Evolutionary conservation across 331 rosid genomes (phyloP).

Genomic region (Malus hybrid): DNA sequence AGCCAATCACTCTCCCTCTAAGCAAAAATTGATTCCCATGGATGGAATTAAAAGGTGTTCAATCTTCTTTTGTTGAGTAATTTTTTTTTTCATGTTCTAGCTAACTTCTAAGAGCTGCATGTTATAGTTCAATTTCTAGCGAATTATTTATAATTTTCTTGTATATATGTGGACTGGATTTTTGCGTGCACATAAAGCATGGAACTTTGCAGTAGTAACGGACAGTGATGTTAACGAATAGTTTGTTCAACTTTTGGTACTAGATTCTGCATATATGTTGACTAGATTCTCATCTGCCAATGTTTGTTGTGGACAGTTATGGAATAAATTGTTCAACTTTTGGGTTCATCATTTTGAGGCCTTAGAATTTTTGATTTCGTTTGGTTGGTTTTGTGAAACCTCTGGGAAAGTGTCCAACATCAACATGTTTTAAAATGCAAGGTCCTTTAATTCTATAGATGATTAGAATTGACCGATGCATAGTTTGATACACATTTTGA

Average conservation of each 20-base stretch:
- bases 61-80: neutral
- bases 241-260: no score
- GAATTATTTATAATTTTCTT: neutral
- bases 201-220: neutral
- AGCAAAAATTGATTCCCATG: neutral
- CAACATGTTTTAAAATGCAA: no score
- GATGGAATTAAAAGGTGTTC: no score
- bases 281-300: neutral
- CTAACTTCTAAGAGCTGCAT: neutral
- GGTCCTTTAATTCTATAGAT: no score
- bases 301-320: neutral
- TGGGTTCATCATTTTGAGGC: neutral
- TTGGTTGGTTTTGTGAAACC: no score
- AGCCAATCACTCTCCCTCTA: neutral
- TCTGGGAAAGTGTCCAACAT: no score
- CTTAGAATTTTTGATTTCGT: no score
- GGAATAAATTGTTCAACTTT: neutral
- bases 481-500: no score
- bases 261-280: no score
- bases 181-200: neutral
- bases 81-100: neutral
- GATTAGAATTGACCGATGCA: no score
- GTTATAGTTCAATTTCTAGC: neutral
- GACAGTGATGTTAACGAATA: neutral
- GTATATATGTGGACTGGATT: neutral